Conservation (phyloP, 805 yeast genomes). For the Monosporozyma siamensis region DNA sequence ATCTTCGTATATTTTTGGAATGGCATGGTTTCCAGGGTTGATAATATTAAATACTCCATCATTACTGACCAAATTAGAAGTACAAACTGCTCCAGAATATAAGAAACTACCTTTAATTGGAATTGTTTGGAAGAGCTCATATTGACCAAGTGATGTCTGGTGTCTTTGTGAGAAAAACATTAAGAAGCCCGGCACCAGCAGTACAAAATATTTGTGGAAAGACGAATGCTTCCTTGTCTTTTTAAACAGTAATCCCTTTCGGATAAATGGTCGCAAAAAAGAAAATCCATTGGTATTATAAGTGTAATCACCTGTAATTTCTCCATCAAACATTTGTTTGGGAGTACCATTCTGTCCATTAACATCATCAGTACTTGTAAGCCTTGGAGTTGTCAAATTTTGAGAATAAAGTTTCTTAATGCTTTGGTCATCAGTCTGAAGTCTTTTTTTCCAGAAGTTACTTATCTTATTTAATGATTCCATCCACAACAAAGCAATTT, state of each 20-base stretch:
- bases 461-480: conserved; percentile 35
- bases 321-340: conserved; percentile 48
- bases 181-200: conserved; percentile 63
- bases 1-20: conserved; percentile 69
- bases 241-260: conserved; percentile 58
- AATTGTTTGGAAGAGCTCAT: conserved; percentile 31
- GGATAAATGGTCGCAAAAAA: conserved; percentile 48
- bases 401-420: conserved; percentile 31
- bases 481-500: conserved; percentile 58
- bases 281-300: conserved; percentile 52
- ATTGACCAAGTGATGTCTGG: not conserved
- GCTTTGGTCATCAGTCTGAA: conserved; percentile 33
- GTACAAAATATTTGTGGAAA: conserved; percentile 51
- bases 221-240: conserved; percentile 61
- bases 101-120: conserved; percentile 63
- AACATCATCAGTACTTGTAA: conserved; percentile 51
- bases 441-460: conserved; percentile 52
- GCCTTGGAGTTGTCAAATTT: conserved; percentile 40
- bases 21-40: conserved; percentile 45
- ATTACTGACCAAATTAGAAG: conserved; percentile 43
- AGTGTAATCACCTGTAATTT: conserved; percentile 42
- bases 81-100: conserved; percentile 60
- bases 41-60: conserved; percentile 38
- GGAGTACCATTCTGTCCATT: conserved; percentile 37
- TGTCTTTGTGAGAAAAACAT: conserved; percentile 41